Base-by-base conservation (phyloP, 1,284 basidiomycete genomes). In the Mycena sp. region DNA sequence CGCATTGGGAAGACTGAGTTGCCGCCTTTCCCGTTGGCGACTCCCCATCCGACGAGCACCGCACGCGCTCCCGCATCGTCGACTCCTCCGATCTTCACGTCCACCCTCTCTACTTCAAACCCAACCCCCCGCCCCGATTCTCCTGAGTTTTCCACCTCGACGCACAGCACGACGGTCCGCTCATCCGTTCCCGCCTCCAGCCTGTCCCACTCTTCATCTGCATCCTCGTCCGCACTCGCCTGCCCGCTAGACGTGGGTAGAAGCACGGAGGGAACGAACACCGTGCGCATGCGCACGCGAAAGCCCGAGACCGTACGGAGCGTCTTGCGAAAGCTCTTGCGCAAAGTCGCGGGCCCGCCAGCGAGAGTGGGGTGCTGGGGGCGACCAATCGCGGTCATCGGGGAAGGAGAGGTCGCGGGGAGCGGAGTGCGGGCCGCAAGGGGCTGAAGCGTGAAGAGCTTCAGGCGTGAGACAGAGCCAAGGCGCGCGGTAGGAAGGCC, bases 231-330 rank as follows among this genome's bases (percentile, higher is more conserved):
- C 26, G 71, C 72, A 23, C 68, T 71, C 43, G 7, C 9, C 32
- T 78, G 74, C 6, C 74, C 73, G 37, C 77, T 75, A 16, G 35
- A 49, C 10, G 25, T 35, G 10, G 86, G 84, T 5, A 89, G 78
- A 58, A 89, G 80, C 19, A 95, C 85, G 69, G 93, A 90, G 0
- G 94, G 94, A 2, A 95, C 87, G 69, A 95, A 93, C 7, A 94
- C 88, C 0, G 93, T 95, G 21, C 93, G 86, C 93, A 96, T 95
- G 32, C 94, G 87, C 19, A 96, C 91, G 25, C 88, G 85, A 74
- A 96, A 91, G 1, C 93, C 94, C 16, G 92, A 92, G 4, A 90
- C 88, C 0, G 92, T 90, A 45, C 82, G 81, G 16, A 96, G 76
- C 1, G 91, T 89, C 69, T 91, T 90, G n/a, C 94, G 85, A 76